Evolutionary conservation across 768 basidiomycete species (phyloP), one percentile per base, ranked within the genome.

Genomic region (Daedaleopsis sinensis): DNA sequence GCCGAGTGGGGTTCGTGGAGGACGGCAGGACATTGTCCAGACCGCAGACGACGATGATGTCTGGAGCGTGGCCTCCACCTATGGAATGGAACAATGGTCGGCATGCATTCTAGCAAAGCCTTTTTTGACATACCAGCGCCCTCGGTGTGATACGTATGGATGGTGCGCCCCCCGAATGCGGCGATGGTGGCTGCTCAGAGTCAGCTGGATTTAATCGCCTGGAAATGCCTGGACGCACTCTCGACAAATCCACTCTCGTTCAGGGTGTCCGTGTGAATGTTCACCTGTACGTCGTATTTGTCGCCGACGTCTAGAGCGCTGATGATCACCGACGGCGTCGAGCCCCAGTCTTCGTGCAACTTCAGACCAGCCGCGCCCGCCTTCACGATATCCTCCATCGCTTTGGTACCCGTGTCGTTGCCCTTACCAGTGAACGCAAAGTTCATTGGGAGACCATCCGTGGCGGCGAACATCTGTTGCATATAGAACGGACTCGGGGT

Each of bases 161-260:
- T 98, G 0, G 95, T 96, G 21, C 96, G 84, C 2, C 83, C 84
- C 2, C 89, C 93, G 72, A 98, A 94, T 0, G 97, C 96, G 12
- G 82, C 85, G 54, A 98, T 92, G 0, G 96, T 98, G 55, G 82
- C 93, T 93, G 67, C 11, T 18, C 19, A 47, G 21, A 49, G n/a
- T 52, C 51, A 32, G 58, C 67, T 42, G 71, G 49, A 27, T 10
- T 9, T 7, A 4, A 38, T 46, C 10, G 55, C n/a, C 15, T 46
- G 12, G 24, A n/a, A 37, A 38, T 24, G 38, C 6, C 3, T 21
- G n/a, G 18, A 73, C 85, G 46, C 69, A 93, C 94, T 89, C 74
- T 99, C 94, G 7, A 98, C 94, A 71, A 96, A 98, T 1, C 96
- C 96, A 64, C 93, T 94, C 78, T 99, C 97, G 72, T 98, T 98